A percentile compares a stretch with the other conserved stretches of the same genome.
Conservation (phyloP, 2,329 filamentous ascomycete species). For the Acephala macrosclerotiorum region DNA sequence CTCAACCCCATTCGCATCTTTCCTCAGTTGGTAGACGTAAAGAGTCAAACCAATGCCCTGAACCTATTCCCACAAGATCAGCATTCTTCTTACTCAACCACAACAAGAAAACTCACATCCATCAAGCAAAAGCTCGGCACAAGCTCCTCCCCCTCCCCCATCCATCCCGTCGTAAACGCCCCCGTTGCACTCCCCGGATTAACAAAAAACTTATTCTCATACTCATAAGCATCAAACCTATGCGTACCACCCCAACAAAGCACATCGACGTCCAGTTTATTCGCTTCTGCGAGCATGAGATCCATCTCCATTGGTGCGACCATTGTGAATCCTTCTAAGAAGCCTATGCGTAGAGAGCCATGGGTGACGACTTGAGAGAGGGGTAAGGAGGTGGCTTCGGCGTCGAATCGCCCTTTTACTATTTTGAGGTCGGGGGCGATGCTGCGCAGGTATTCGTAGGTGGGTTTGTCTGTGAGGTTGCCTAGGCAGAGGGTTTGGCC, state of each 20-base stretch:
- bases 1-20: conserved; percentile 77
- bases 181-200: conserved; percentile 73
- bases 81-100: background rate
- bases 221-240: conserved; percentile 74
- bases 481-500: conserved; percentile 82
- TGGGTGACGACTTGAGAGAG: conserved; percentile 72
- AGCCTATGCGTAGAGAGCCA: conserved; percentile 70
- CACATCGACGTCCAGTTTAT: conserved; percentile 73
- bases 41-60: conserved; percentile 96
- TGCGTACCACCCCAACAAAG: conserved; percentile 74
- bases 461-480: conserved; percentile 80
- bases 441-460: conserved; percentile 81
- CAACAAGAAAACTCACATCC: conserved; percentile 74
- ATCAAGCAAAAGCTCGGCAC: conserved; percentile 95
- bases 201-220: conserved; percentile 78
- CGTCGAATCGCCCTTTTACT: conserved; percentile 71
- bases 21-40: conserved; percentile 90
- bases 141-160: conserved; percentile 70
- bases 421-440: conserved; percentile 77
- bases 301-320: conserved; percentile 70
- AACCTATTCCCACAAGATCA: conserved; percentile 63
- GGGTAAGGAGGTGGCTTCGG: conserved; percentile 70
- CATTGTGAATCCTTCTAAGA: conserved; percentile 73
- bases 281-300: conserved; percentile 71
- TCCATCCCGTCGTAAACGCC: conserved; percentile 66